phyloP scores from a whole-genome alignment of 495 filamentous ascomycete genomes.

The Penicillium pancosmium region DNA sequence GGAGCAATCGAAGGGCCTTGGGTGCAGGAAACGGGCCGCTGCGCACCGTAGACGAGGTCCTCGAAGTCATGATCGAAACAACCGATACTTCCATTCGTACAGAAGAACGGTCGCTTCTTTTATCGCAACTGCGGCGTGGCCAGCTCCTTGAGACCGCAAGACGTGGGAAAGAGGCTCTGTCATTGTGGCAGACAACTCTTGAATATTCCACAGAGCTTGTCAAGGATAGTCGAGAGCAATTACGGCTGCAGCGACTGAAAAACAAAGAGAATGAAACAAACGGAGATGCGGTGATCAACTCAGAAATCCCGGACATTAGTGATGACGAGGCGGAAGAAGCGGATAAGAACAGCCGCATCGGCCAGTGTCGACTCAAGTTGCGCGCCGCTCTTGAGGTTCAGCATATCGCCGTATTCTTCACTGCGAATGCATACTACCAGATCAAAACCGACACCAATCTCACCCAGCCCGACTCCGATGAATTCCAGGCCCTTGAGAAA shows the following conservation, averaged over 20 bases:
- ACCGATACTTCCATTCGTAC: slow-evolving; percentile 62
- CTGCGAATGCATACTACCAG: slow-evolving; percentile 79
- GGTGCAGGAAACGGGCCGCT: slow-evolving; percentile 66
- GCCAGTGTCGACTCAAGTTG: slow-evolving; percentile 65
- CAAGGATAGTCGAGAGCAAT: slow-evolving; percentile 61
- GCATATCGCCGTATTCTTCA: slow-evolving; percentile 83
- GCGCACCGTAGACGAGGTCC: slow-evolving; percentile 79
- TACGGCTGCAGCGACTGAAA: slow-evolving; percentile 53
- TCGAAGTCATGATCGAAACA: slow-evolving; percentile 87
- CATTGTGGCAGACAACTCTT: slow-evolving; percentile 66
- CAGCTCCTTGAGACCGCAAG: slow-evolving; percentile 73
- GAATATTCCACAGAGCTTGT: slow-evolving; percentile 59
- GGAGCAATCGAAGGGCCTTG: slow-evolving; percentile 66
- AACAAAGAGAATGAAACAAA: slow-evolving; percentile 12
- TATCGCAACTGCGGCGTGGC: slow-evolving; percentile 64
- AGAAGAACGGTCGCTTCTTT: slow-evolving; percentile 67
- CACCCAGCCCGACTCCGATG: slow-evolving; percentile 63
- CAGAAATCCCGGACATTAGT: slow-evolving; percentile 16
- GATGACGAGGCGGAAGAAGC: slow-evolving; percentile 50
- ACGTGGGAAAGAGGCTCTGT: slow-evolving; percentile 58
- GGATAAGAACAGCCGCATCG: slow-evolving; percentile 52
- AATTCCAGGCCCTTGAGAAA: slow-evolving; percentile 65
- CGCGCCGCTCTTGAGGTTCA: slow-evolving; percentile 75
- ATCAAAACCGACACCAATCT: slow-evolving; percentile 70
- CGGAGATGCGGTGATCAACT: background rate